phyloP scores from a whole-genome alignment of 2,329 filamentous ascomycete species.

The Ceratocystis eucalypticola region DNA sequence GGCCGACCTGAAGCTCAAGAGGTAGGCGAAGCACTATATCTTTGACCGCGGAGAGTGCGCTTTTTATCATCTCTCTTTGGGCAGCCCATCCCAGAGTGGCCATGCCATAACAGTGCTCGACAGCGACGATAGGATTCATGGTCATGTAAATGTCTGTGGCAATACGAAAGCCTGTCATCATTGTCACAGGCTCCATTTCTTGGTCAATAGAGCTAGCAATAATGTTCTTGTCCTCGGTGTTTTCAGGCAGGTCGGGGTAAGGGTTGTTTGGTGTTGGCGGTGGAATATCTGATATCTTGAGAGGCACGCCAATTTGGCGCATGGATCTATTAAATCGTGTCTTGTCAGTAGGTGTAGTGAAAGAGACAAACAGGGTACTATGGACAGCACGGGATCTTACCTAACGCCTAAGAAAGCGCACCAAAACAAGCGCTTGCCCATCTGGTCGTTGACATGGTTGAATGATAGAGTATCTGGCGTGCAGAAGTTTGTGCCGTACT shows the following conservation, averaged over 20 bases:
- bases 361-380: not conserved
- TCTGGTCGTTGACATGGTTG: constrained; percentile 58
- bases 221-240: constrained; percentile 75
- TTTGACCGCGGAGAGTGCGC: constrained; percentile 58
- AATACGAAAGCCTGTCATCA: constrained; percentile 67
- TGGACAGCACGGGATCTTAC: constrained; percentile 28
- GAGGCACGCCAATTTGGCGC: constrained; percentile 59
- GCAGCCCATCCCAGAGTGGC: constrained; percentile 63
- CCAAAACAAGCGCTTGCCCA: constrained; percentile 73
- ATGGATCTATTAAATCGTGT: constrained; percentile 44
- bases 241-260: constrained; percentile 65
- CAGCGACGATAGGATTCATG: constrained; percentile 64
- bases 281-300: constrained; percentile 59
- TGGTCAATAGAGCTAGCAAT: constrained; percentile 57
- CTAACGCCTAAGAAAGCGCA: constrained; percentile 61
- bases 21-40: constrained; percentile 54
- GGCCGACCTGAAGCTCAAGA: constrained; percentile 48
- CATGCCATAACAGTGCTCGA: constrained; percentile 71
- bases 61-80: constrained; percentile 60
- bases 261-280: constrained; percentile 62
- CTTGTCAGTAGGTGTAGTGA: constrained; percentile 19
- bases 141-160: constrained; percentile 67
- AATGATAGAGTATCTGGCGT: constrained; percentile 36
- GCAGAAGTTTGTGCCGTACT: constrained; percentile 27
- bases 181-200: constrained; percentile 51